phyloP scores from a whole-genome alignment of 202 grass and related monocot species.

The Hordeum pubiflorum region DNA sequence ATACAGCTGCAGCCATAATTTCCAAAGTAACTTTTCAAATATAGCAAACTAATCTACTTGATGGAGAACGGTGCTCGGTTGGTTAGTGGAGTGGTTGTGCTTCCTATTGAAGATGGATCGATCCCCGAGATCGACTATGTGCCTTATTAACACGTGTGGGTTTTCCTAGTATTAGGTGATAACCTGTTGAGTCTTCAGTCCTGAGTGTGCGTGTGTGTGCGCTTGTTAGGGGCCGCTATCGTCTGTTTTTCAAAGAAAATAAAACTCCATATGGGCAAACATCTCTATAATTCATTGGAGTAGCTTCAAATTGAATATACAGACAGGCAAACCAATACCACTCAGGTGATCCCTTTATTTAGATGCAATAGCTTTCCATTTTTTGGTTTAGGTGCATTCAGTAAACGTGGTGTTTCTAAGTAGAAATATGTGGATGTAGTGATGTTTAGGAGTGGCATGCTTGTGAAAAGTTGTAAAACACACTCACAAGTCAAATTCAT shows the following conservation, averaged over 20 bases:
- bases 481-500: neutral
- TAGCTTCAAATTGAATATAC: neutral
- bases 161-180: neutral
- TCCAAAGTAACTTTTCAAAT: neutral
- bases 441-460: neutral
- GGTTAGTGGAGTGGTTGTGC: neutral
- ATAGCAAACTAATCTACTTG: conserved; percentile 8
- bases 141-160: neutral
- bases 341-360: neutral
- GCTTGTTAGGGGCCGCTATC: neutral
- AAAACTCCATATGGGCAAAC: neutral
- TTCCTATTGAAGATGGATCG: neutral
- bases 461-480: neutral
- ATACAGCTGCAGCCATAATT: neutral
- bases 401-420: neutral
- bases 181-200: neutral
- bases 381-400: neutral
- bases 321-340: neutral
- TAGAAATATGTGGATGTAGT: neutral
- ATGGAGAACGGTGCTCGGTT: neutral
- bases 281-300: neutral
- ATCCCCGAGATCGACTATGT: neutral
- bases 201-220: neutral
- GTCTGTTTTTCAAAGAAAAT: neutral
- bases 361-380: neutral